Evolutionary conservation across 176 grass and related monocot genomes (phyloP).

Genomic region (barley (Hordeum vulgare)): DNA sequence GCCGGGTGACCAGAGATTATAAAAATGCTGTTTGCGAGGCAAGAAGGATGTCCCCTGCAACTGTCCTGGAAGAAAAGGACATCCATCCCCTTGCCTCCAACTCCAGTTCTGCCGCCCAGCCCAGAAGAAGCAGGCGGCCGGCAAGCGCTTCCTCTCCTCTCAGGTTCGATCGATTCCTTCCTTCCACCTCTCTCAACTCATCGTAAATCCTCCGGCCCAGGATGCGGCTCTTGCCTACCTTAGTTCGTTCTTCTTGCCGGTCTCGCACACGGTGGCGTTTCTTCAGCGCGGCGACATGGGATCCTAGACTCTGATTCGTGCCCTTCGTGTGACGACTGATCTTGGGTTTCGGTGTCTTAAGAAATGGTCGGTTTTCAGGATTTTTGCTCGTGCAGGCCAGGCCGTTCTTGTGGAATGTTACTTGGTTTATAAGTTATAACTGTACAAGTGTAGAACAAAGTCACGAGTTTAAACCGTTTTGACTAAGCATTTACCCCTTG

Average conservation of each 20-base stretch:
- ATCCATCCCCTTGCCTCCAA: not conserved
- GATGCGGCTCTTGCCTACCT: not conserved
- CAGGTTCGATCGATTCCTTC: conserved; percentile 4
- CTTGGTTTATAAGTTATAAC: not conserved
- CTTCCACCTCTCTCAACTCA: not conserved
- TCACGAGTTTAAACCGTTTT: too few species aligned
- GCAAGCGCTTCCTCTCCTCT: not conserved
- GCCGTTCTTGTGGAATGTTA: not conserved
- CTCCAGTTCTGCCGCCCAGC: not conserved
- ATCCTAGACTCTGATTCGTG: not conserved
- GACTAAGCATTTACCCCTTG: not conserved
- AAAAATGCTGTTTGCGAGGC: not conserved
- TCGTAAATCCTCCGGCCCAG: not conserved
- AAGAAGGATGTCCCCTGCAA: not conserved
- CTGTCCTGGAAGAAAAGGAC: not conserved
- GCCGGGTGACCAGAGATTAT: not conserved
- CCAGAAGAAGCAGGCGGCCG: not conserved
- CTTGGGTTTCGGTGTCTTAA: not conserved
- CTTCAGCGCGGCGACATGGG: not conserved
- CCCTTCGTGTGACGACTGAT: not conserved
- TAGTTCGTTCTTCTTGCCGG: not conserved
- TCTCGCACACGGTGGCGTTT: not conserved
- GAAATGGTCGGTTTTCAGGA: not conserved
- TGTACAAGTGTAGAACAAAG: too few species aligned
- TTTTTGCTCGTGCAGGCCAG: not conserved